Conservation (phyloP, 371 early-diverging fungal species). For the Mycotypha africana region DNA sequence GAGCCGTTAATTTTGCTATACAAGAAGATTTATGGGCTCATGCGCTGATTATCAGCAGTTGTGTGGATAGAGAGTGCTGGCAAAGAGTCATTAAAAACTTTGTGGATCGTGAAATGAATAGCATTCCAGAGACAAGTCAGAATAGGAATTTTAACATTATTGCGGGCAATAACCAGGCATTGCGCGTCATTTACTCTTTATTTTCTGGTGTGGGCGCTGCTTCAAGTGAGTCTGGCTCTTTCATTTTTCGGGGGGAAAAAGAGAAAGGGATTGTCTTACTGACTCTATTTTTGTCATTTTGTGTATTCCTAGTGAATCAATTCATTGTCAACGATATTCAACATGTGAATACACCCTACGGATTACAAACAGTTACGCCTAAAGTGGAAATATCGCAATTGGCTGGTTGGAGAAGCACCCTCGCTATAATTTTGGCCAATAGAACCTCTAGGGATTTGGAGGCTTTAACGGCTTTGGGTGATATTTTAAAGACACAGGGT, state of each 20-base stretch:
- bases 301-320: slow-evolving; percentile 27
- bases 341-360: slow-evolving; percentile 25
- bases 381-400: slow-evolving; percentile 30
- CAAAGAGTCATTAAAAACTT: slow-evolving; percentile 72
- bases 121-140: slow-evolving; percentile 18
- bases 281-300: not conserved
- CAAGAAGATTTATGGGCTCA: slow-evolving; percentile 80
- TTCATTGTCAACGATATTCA: slow-evolving; percentile 21
- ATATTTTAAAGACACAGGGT: slow-evolving; percentile 58
- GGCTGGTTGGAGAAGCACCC: slow-evolving; percentile 61
- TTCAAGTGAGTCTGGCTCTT: slow-evolving; percentile 40
- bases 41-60: slow-evolving; percentile 85
- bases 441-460: slow-evolving; percentile 70
- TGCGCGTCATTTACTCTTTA: slow-evolving; percentile 68
- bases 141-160: slow-evolving; percentile 23
- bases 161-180: slow-evolving; percentile 51
- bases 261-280: not conserved
- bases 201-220: slow-evolving; percentile 65
- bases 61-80: slow-evolving; percentile 79
- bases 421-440: slow-evolving; percentile 80
- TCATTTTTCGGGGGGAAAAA: too few relatives aligned
- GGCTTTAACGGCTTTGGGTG: slow-evolving; percentile 75
- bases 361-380: slow-evolving; percentile 15
- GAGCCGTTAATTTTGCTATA: slow-evolving; percentile 71
- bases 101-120: slow-evolving; percentile 53